Conservation (phyloP, 176 grass and related monocot genomes). For the Rhipidocladum racemiflorum region DNA sequence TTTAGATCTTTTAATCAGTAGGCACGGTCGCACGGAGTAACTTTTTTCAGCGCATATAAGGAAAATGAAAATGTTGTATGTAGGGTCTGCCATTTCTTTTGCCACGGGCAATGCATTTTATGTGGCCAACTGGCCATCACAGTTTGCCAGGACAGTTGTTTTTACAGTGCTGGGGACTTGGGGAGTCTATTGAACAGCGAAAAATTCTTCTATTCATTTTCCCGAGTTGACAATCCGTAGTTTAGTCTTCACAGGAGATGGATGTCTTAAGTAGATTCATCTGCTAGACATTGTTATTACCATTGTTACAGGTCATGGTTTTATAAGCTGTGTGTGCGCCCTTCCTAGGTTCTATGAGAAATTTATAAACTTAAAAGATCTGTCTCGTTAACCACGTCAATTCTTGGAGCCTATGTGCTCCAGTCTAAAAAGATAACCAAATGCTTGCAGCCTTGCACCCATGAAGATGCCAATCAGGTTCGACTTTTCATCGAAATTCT, state of each 20-base stretch:
- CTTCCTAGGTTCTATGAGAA: not conserved
- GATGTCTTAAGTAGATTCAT: constrained; percentile 4
- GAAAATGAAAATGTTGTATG: not conserved
- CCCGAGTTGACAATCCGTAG: not conserved
- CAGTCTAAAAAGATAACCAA: not conserved
- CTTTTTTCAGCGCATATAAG: not conserved
- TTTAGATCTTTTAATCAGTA: constrained; percentile 4
- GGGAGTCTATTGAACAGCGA: not conserved
- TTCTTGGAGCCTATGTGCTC: not conserved
- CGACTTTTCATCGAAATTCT: too few species aligned
- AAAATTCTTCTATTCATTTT: not conserved
- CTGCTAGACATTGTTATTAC: not conserved
- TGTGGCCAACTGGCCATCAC: not conserved
- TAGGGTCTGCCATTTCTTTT: not conserved
- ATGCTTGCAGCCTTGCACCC: not conserved
- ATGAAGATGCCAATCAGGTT: not conserved
- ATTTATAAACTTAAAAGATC: not conserved
- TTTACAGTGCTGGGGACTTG: not conserved
- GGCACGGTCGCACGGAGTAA: not conserved
- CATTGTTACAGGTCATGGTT: not conserved
- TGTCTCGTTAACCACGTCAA: not conserved
- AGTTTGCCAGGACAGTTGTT: not conserved
- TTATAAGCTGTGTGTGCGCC: not conserved
- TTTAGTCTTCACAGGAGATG: not conserved
- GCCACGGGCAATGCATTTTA: not conserved